Conservation (phyloP, 441 rosid species). For the Flueggea neowawraea region DNA sequence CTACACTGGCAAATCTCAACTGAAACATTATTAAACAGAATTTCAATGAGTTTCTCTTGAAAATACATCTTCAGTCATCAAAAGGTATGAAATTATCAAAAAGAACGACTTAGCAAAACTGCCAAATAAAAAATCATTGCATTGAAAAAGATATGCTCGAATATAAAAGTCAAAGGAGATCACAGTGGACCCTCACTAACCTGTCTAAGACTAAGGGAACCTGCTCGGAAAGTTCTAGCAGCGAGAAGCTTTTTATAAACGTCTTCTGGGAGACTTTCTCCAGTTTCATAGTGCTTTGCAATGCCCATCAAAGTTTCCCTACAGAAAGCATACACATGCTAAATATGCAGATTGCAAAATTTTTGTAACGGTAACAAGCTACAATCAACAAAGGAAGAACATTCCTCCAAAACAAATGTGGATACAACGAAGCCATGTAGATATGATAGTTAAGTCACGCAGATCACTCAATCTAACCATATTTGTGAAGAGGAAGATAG, state of each 20-base stretch:
- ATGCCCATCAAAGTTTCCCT: slow-evolving; percentile 96
- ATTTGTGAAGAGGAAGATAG: too few relatives aligned
- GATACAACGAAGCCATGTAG: too few relatives aligned
- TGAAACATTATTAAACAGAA: slow-evolving; percentile 28
- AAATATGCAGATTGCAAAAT: neutral
- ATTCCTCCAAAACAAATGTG: too few relatives aligned
- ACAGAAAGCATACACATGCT: slow-evolving; percentile 13
- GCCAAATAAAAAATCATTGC: neutral
- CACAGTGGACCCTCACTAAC: slow-evolving; percentile 31
- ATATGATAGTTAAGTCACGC: too few relatives aligned
- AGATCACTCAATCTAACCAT: too few relatives aligned
- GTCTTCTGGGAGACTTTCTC: slow-evolving; percentile 83
- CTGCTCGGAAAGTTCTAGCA: slow-evolving; percentile 91
- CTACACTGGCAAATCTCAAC: slow-evolving; percentile 71
- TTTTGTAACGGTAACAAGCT: neutral
- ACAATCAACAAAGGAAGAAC: neutral
- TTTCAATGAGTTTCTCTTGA: too few relatives aligned
- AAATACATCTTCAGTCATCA: neutral
- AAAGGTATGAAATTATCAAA: too few relatives aligned
- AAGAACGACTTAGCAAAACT: too few relatives aligned
- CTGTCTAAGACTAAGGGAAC: slow-evolving; percentile 90
- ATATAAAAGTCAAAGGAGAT: neutral
- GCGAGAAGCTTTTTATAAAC: slow-evolving; percentile 86
- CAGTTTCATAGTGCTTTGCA: slow-evolving; percentile 87
- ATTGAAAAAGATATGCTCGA: neutral